Conservation (phyloP, 768 basidiomycete species). For the Guyanaporus albipodus region DNA sequence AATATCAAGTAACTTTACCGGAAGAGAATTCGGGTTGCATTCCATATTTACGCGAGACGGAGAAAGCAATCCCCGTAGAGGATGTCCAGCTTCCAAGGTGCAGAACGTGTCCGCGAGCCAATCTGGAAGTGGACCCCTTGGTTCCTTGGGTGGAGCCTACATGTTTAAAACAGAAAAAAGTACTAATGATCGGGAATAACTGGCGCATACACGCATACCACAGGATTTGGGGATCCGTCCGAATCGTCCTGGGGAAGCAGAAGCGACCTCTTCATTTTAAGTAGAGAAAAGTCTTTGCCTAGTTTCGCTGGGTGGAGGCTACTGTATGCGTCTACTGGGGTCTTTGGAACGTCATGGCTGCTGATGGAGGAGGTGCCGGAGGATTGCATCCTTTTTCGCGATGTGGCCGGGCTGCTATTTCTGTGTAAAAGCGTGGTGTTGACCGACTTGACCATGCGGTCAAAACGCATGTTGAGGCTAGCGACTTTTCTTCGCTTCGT, state of each 20-base stretch:
- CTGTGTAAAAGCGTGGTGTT: constrained; percentile 33
- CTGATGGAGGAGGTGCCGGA: constrained; percentile 44
- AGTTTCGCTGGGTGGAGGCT: constrained; percentile 32
- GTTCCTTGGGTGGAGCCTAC: constrained; percentile 18
- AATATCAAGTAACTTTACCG: constrained; percentile 1
- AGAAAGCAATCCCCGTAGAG: constrained; percentile 32
- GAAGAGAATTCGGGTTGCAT: not conserved
- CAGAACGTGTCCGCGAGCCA: constrained; percentile 57
- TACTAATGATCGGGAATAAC: constrained; percentile 10
- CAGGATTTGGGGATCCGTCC: constrained; percentile 5
- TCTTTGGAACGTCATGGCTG: constrained; percentile 39
- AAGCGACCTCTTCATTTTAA: constrained; percentile 36
- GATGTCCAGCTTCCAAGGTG: constrained; percentile 36
- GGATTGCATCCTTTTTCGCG: constrained; percentile 35
- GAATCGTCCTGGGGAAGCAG: constrained; percentile 3
- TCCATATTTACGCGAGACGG: constrained; percentile 13
- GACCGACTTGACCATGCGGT: constrained; percentile 64
- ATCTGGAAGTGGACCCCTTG: constrained; percentile 39
- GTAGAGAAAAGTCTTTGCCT: constrained; percentile 38
- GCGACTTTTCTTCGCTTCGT: constrained; percentile 48
- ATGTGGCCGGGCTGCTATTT: constrained; percentile 16
- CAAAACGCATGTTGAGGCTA: constrained; percentile 57
- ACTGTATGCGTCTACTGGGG: constrained; percentile 40
- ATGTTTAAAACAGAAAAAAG: constrained; percentile 11
- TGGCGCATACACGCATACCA: constrained; percentile 32